Conservation (phyloP, 148 eudicot genomes). For the Rheum nobile region DNA sequence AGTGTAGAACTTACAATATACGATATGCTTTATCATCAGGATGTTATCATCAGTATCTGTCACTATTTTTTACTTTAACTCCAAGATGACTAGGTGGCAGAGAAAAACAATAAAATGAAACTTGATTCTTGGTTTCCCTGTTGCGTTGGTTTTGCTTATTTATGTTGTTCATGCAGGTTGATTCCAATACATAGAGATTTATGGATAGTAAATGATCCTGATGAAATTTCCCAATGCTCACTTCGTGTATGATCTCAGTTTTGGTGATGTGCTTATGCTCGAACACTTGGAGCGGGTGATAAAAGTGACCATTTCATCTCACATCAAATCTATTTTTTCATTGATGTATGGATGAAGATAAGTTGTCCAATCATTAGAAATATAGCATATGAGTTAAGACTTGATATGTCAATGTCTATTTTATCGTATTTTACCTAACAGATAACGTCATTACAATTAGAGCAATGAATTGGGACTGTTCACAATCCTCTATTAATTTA, state of each 20-base stretch:
- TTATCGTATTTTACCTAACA: too few relatives aligned
- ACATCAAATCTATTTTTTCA: too few relatives aligned
- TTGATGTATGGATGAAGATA: background rate
- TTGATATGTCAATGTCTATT: too few relatives aligned
- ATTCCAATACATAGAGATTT: background rate
- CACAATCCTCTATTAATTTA: too few relatives aligned
- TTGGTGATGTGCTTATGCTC: too few relatives aligned
- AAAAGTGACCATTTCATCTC: too few relatives aligned
- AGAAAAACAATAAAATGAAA: background rate
- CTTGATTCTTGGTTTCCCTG: background rate
- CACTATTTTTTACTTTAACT: background rate
- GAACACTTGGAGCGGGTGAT: too few relatives aligned
- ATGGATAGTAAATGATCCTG: background rate
- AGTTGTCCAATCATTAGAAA: background rate
- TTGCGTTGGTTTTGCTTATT: background rate
- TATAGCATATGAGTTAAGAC: too few relatives aligned
- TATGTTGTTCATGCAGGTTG: background rate
- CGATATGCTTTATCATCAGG: background rate
- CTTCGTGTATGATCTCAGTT: background rate
- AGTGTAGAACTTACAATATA: too few relatives aligned
- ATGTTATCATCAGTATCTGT: background rate
- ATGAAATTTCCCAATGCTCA: background rate
- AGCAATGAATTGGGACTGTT: too few relatives aligned
- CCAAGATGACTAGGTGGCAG: background rate
- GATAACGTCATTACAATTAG: too few relatives aligned